Conservation (phyloP, 2,329 filamentous ascomycete species). For the Penicillium sp. region DNA sequence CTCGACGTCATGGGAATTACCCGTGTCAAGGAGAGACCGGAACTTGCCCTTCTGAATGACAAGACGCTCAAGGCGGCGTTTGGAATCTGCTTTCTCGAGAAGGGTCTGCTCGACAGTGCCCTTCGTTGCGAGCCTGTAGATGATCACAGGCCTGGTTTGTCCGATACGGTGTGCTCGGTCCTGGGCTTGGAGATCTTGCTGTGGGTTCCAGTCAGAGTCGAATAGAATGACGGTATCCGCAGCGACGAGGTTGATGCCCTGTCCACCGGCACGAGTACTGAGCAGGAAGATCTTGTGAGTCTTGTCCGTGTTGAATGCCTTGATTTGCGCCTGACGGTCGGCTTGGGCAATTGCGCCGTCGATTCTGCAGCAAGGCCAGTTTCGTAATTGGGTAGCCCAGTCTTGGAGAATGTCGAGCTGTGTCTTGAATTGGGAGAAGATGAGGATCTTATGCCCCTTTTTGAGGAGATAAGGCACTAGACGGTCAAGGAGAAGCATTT, state of each 20-base stretch:
- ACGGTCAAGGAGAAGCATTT: conserved; percentile 92
- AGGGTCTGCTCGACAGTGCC: conserved; percentile 90
- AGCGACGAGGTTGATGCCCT: conserved; percentile 90
- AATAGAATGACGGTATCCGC: conserved; percentile 94
- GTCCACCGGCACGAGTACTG: conserved; percentile 88
- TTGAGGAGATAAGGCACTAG: conserved; percentile 77
- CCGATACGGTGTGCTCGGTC: conserved; percentile 95
- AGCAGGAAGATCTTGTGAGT: conserved; percentile 80
- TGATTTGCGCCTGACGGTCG: conserved; percentile 72
- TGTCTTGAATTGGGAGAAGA: conserved; percentile 96
- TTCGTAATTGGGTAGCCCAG: conserved; percentile 78
- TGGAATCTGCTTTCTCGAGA: conserved; percentile 85
- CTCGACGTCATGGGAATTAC: conserved; percentile 60
- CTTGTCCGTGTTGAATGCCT: conserved; percentile 71
- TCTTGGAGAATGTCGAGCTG: conserved; percentile 90
- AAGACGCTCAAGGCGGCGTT: conserved; percentile 88
- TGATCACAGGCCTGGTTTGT: conserved; percentile 87
- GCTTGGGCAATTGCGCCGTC: conserved; percentile 84
- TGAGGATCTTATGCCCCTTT: conserved; percentile 84
- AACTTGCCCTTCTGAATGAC: conserved; percentile 95
- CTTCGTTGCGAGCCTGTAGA: conserved; percentile 92
- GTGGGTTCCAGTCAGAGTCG: conserved; percentile 91
- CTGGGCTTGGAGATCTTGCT: conserved; percentile 95
- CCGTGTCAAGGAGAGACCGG: conserved; percentile 67
- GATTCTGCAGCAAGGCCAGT: conserved; percentile 85